Evolutionary conservation across 208 protist genomes (phyloP).

Genomic region (Phytomonas francai): DNA sequence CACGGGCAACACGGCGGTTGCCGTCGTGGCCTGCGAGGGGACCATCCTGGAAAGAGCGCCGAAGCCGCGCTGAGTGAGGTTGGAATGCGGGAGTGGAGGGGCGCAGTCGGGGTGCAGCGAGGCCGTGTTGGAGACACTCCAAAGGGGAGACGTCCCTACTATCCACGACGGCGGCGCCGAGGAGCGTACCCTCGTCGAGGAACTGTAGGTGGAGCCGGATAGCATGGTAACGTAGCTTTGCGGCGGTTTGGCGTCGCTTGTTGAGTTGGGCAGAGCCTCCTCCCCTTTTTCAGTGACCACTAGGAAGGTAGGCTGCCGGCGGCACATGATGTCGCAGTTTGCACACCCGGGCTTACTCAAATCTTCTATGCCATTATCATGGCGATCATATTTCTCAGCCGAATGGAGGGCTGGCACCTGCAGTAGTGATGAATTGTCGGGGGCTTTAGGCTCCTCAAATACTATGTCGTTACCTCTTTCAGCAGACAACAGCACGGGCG

Average conservation of each 20-base stretch:
- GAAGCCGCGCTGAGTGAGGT: not conserved
- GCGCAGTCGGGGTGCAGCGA: not conserved
- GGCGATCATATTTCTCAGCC: not conserved
- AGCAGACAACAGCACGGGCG: not conserved
- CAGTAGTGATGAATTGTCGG: not conserved
- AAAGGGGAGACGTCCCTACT: not conserved
- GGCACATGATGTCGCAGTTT: not conserved
- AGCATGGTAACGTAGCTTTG: not conserved
- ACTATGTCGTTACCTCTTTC: not conserved
- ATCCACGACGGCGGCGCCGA: not conserved
- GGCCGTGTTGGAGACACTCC: not conserved
- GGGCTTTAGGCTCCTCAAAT: not conserved
- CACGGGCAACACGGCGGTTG: not conserved
- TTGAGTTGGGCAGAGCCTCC: not conserved
- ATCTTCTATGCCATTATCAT: not conserved
- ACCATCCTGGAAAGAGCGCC: not conserved
- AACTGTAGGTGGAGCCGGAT: not conserved
- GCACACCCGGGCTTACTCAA: not conserved
- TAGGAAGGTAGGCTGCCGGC: not conserved
- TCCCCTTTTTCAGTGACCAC: not conserved
- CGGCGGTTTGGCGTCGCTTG: not conserved
- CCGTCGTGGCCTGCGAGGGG: not conserved
- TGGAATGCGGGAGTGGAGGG: not conserved
- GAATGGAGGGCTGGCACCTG: not conserved
- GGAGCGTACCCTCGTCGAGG: not conserved